phyloP scores from a whole-genome alignment of 2,329 filamentous ascomycete species.

The Keithomyces neogunnii region DNA sequence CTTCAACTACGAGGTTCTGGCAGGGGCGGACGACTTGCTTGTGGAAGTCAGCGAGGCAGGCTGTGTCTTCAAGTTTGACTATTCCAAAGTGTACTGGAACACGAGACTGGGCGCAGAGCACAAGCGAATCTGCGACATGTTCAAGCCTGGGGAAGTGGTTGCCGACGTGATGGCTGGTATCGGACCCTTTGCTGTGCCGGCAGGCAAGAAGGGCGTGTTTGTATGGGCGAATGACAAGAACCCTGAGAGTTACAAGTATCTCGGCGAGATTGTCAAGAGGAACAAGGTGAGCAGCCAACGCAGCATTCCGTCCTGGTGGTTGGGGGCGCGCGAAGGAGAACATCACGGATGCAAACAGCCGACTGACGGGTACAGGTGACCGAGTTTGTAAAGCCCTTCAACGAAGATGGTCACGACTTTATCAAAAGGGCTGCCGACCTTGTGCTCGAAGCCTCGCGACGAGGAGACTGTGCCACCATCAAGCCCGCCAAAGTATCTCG shows the following conservation, averaged over 20 bases:
- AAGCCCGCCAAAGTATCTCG: conserved; percentile 30
- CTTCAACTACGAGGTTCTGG: conserved; percentile 85
- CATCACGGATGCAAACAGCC: too few relatives aligned
- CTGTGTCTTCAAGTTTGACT: conserved; percentile 89
- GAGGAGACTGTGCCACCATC: conserved; percentile 47
- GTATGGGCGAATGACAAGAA: conserved; percentile 98
- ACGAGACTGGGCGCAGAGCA: conserved; percentile 86
- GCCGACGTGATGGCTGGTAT: conserved; percentile 98
- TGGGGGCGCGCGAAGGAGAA: too few relatives aligned
- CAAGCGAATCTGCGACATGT: conserved; percentile 65
- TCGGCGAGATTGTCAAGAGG: conserved; percentile 58
- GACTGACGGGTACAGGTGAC: conserved; percentile 34
- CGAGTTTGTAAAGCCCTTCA: conserved; percentile 69
- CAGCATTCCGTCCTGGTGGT: too few relatives aligned
- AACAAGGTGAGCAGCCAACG: conserved; percentile 60
- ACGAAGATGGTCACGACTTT: conserved; percentile 74
- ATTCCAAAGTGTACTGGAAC: conserved; percentile 97
- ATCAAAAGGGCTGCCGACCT: conserved; percentile 61
- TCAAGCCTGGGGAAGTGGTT: conserved; percentile 78
- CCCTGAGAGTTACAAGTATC: conserved; percentile 70
- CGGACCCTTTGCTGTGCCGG: conserved; percentile 87
- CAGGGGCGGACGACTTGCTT: conserved; percentile 71
- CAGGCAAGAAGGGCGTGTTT: conserved; percentile 81
- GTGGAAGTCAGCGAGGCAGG: conserved; percentile 75
- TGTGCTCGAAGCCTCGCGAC: conserved; percentile 41